phyloP scores from a whole-genome alignment of 2,329 filamentous ascomycete genomes.

The Alternaria solani region DNA sequence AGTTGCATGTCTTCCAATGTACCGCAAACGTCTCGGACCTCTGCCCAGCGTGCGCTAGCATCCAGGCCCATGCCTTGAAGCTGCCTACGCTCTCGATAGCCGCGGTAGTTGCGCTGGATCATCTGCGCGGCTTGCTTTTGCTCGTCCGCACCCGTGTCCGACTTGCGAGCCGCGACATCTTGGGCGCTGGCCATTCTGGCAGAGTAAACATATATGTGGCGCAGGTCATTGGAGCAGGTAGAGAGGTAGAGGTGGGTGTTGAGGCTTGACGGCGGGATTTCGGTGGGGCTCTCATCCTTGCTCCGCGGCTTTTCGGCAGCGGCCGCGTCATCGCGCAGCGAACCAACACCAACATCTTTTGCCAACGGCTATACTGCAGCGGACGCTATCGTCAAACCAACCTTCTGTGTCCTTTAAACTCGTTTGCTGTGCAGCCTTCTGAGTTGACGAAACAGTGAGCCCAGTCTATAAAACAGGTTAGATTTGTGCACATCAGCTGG shows the following conservation, averaged over 20 bases:
- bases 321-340: background rate
- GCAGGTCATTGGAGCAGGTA: conserved; percentile 12
- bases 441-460: background rate
- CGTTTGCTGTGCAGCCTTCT: background rate
- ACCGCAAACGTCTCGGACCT: conserved; percentile 59
- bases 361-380: background rate
- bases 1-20: background rate
- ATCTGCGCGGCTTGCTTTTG: conserved; percentile 44
- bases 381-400: background rate
- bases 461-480: background rate
- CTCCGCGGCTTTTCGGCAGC: conserved; percentile 2
- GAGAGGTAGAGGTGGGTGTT: conserved; percentile 5
- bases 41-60: conserved; percentile 74
- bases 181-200: conserved; percentile 21
- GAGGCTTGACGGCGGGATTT: conserved; percentile 18
- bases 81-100: conserved; percentile 76
- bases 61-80: conserved; percentile 73
- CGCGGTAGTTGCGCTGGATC: conserved; percentile 73
- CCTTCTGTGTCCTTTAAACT: background rate
- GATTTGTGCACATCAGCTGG: background rate
- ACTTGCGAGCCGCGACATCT: conserved; percentile 13
- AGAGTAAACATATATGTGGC: conserved; percentile 7
- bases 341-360: background rate
- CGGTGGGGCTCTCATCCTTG: conserved; percentile 16
- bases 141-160: conserved; percentile 20